Evolutionary conservation across 768 basidiomycete species (phyloP).

Genomic region (Termitomyces titanicus): DNA sequence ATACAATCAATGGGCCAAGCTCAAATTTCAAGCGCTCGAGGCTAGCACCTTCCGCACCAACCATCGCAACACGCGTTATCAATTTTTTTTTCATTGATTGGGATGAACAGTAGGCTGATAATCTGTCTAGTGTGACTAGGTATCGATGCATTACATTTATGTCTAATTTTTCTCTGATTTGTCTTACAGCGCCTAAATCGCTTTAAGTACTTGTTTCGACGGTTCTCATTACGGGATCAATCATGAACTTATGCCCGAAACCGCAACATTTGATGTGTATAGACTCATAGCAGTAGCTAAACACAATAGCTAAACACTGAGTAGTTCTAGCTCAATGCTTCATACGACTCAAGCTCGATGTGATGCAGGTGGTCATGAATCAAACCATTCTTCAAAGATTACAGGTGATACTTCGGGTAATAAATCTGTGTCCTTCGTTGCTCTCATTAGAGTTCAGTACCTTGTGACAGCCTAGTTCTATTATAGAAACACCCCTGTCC

Average conservation of each 20-base stretch:
- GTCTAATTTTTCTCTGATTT: neutral
- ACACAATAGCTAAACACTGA: neutral
- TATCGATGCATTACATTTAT: neutral
- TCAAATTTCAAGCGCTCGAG: too few species aligned
- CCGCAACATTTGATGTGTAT: too few species aligned
- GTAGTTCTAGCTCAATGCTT: neutral
- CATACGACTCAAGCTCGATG: too few species aligned
- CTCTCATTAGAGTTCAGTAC: neutral
- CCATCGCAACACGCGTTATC: neutral
- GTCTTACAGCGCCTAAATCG: neutral
- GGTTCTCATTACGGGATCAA: too few species aligned
- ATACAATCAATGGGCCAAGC: neutral
- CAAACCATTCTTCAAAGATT: neutral
- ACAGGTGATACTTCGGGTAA: too few species aligned
- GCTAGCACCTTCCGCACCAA: too few species aligned
- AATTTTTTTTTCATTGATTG: too few species aligned
- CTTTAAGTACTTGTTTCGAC: too few species aligned
- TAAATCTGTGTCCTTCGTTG: neutral
- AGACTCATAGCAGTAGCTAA: too few species aligned
- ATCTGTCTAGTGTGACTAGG: neutral
- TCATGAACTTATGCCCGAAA: too few species aligned
- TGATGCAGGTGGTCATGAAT: neutral
- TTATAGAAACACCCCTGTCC: neutral
- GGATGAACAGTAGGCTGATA: neutral
- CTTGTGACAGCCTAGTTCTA: neutral